These are phyloP conservation scores for Rhododendron vialii DNA, from an alignment of 148 eudicot genomes.

Conservation along the genomic window DNA sequence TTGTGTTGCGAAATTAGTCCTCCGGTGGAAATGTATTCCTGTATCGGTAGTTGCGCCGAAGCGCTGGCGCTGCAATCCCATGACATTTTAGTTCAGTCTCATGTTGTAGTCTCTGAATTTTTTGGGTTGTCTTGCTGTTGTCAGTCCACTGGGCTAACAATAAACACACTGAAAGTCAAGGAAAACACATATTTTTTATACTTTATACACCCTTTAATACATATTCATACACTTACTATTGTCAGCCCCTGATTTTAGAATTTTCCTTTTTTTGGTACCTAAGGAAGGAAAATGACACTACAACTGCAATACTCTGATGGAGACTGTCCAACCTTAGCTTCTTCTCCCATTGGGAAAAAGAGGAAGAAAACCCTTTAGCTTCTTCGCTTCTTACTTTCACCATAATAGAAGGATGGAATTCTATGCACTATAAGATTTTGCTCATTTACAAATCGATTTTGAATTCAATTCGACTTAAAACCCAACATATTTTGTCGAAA, in stretches of 20 bases:
- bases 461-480: not conserved
- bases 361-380: not conserved
- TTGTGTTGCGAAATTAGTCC: not conserved
- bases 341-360: not conserved
- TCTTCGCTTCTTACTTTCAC: not conserved
- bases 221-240: too few species aligned
- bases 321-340: not conserved
- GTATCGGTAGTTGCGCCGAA: not conserved
- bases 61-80: not conserved
- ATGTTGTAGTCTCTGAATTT: not conserved
- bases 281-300: not conserved
- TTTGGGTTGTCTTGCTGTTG: too few species aligned
- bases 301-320: not conserved
- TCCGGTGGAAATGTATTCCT: not conserved
- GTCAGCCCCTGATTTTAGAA: too few species aligned
- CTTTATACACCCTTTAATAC: too few species aligned
- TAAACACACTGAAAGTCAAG: too few species aligned
- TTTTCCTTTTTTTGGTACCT: not conserved
- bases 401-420: not conserved
- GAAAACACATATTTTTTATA: too few species aligned
- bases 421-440: not conserved
- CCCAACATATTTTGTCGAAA: not conserved
- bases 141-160: too few species aligned
- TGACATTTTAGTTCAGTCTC: not conserved
- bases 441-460: not conserved